Evolutionary conservation across 352 stramenopile genomes (phyloP).

Genomic region (Phytopythium litorale): DNA sequence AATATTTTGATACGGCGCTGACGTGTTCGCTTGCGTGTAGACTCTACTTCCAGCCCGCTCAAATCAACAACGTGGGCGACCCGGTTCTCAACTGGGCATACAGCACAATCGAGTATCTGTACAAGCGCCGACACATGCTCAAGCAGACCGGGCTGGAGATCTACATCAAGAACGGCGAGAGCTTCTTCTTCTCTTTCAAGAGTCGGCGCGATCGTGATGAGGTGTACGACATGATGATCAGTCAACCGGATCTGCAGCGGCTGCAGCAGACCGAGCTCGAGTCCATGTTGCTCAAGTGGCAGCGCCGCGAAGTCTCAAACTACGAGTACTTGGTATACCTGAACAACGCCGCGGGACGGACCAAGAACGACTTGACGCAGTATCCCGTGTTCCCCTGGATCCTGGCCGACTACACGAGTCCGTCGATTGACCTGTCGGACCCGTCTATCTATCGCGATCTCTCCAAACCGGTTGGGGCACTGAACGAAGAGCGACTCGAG

Average conservation of each 20-base stretch:
- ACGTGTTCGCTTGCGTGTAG: not conserved
- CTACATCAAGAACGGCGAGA: constrained; percentile 64
- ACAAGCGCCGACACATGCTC: constrained; percentile 89
- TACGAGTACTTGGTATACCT: constrained; percentile 91
- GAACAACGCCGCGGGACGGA: constrained; percentile 85
- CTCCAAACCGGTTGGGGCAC: constrained; percentile 92
- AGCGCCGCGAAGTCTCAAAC: constrained; percentile 91
- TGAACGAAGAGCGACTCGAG: constrained; percentile 87
- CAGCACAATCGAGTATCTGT: constrained; percentile 70
- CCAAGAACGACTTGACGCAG: constrained; percentile 90
- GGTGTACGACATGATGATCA: constrained; percentile 85
- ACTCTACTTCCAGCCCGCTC: constrained; percentile 89
- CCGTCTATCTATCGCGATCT: constrained; percentile 91
- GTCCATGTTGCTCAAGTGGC: constrained; percentile 82
- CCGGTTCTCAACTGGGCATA: constrained; percentile 85
- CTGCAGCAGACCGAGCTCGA: constrained; percentile 61
- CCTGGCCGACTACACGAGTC: constrained; percentile 85
- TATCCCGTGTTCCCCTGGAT: constrained; percentile 99
- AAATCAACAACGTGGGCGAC: constrained; percentile 92
- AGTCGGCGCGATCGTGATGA: constrained; percentile 69
- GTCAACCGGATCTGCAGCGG: constrained; percentile 58
- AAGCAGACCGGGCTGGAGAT: constrained; percentile 88
- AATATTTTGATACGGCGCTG: not conserved
- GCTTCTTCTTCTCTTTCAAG: constrained; percentile 81
- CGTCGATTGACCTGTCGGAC: constrained; percentile 83